Evolutionary conservation across 2,329 filamentous ascomycete genomes (phyloP).

Genomic region (Pestalotiopsis sp.): DNA sequence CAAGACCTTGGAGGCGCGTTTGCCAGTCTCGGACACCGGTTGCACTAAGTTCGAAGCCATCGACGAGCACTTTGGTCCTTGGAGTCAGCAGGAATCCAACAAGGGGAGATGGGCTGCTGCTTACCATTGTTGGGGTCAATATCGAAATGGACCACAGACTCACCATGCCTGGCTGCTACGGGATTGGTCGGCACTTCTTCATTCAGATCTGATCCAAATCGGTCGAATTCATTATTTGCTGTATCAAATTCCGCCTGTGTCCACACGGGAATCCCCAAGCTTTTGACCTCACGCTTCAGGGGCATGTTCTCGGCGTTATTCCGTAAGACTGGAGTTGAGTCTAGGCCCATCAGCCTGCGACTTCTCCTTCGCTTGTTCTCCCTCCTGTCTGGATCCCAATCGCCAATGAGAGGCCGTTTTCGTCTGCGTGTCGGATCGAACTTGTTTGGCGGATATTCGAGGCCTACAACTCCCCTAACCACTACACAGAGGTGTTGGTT

Average conservation of each 20-base stretch:
- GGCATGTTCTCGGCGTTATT: too few species aligned
- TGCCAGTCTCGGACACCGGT: not conserved
- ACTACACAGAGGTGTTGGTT: not conserved
- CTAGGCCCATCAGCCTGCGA: too few species aligned
- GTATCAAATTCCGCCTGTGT: too few species aligned
- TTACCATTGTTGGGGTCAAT: not conserved
- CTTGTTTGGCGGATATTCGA: not conserved
- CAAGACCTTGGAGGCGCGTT: not conserved
- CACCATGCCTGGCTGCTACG: not conserved
- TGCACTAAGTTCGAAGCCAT: not conserved
- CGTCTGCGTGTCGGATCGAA: not conserved
- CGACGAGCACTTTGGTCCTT: not conserved
- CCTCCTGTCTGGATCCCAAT: too few species aligned
- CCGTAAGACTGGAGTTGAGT: too few species aligned
- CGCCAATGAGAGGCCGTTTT: not conserved
- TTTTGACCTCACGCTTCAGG: too few species aligned
- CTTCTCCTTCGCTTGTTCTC: too few species aligned
- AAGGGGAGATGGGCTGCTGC: not conserved
- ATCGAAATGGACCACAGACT: not conserved
- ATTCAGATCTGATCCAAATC: not conserved
- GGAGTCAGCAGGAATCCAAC: not conserved
- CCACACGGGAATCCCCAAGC: too few species aligned
- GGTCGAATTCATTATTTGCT: not conserved
- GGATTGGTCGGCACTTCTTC: not conserved
- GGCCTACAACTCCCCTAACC: not conserved